Percentiles rank a stretch among this genome's conserved stretches.
Conservation (phyloP, 805 yeast genomes). For the Metschnikowia arizonensis region DNA sequence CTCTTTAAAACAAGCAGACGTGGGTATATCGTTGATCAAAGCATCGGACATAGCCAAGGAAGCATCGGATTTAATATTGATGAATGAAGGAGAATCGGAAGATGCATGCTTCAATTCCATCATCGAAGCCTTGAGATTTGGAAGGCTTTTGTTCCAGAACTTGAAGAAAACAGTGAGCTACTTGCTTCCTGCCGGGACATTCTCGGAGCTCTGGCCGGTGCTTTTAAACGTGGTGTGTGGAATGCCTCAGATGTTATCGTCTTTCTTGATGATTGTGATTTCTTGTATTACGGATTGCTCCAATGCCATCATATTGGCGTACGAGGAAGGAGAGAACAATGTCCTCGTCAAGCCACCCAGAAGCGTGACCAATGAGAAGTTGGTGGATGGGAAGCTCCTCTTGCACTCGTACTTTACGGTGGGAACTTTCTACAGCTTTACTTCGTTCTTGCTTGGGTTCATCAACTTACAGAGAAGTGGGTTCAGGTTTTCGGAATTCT, state of each 20-base stretch:
- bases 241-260: constrained; percentile 45
- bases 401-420: constrained; percentile 41
- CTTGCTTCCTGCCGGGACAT: constrained; percentile 51
- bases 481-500: constrained; percentile 29
- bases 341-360: constrained; percentile 42
- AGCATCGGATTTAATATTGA: constrained; percentile 31
- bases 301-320: constrained; percentile 42
- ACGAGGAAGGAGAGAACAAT: constrained; percentile 42
- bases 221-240: constrained; percentile 46
- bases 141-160: constrained; percentile 48
- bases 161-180: constrained; percentile 45
- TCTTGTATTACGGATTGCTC: constrained; percentile 46
- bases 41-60: constrained; percentile 37
- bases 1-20: constrained; percentile 33
- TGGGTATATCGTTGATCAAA: constrained; percentile 28
- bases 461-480: constrained; percentile 35
- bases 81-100: constrained; percentile 18
- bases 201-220: constrained; percentile 49
- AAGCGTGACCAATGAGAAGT: constrained; percentile 36
- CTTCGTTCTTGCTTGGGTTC: constrained; percentile 39
- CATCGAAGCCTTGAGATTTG: constrained; percentile 36
- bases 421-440: constrained; percentile 40
- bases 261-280: constrained; percentile 50
- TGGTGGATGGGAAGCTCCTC: constrained; percentile 37
- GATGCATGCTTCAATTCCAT: constrained; percentile 24